Evolutionary conservation across 2,329 filamentous ascomycete species (phyloP).

Genomic region (Apiospora phragmitis): DNA sequence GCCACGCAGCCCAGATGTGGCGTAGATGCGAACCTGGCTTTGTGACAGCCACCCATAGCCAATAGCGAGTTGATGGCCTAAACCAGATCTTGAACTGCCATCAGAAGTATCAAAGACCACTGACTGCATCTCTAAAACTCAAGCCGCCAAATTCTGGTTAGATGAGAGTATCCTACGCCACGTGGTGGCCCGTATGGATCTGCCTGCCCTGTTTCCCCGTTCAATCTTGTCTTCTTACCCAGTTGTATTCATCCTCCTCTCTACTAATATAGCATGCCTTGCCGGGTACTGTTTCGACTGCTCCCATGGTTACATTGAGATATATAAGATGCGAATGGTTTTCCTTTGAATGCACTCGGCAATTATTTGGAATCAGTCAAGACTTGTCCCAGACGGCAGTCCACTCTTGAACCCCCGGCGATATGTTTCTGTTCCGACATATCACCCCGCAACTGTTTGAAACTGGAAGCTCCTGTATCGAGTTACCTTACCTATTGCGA

Average conservation of each 20-base stretch:
- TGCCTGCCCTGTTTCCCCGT: neutral
- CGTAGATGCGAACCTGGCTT: neutral
- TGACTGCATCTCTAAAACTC: no score
- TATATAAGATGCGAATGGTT: neutral
- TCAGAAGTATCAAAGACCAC: no score
- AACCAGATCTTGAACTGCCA: no score
- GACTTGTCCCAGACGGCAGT: neutral
- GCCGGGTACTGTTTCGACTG: neutral
- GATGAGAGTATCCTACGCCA: neutral
- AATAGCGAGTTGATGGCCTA: no score
- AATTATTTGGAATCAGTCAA: neutral
- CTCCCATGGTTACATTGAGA: neutral
- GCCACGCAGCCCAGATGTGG: neutral
- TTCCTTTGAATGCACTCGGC: neutral
- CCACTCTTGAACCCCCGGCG: neutral
- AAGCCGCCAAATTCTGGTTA: no score
- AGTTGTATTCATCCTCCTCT: neutral
- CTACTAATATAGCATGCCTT: neutral
- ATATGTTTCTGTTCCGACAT: neutral
- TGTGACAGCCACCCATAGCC: no score
- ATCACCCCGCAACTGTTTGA: neutral
- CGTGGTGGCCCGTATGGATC: neutral
- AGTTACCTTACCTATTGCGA: neutral
- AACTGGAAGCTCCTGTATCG: neutral
- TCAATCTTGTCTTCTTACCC: neutral